These are phyloP conservation scores for Corylus americana DNA, from an alignment of 306 rosid species.

Conservation along the genomic window DNA sequence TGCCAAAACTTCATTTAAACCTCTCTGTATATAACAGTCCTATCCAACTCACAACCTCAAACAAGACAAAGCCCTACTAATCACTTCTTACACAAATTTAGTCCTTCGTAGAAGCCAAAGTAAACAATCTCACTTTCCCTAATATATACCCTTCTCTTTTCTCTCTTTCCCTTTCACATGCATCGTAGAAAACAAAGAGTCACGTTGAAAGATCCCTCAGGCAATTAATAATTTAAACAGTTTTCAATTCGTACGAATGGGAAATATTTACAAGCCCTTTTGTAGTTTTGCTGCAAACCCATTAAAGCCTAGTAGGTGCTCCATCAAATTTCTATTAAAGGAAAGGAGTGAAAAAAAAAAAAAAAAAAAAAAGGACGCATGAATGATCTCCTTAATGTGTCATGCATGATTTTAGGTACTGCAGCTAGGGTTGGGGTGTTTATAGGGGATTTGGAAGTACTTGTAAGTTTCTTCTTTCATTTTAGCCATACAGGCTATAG, in stretches of 20 bases:
- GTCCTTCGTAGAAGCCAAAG: constrained; percentile 40
- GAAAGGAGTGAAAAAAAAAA: constrained; percentile 15
- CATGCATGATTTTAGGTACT: constrained; percentile 34
- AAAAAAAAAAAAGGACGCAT: neutral
- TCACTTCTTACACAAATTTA: constrained; percentile 43
- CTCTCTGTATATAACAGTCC: constrained; percentile 47
- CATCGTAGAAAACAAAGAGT: constrained; percentile 42
- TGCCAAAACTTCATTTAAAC: constrained; percentile 46
- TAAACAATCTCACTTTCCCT: constrained; percentile 39
- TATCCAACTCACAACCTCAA: constrained; percentile 57
- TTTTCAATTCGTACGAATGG: constrained; percentile 34
- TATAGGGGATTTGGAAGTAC: constrained; percentile 30
- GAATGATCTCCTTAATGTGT: constrained; percentile 38
- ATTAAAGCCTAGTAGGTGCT: constrained; percentile 39
- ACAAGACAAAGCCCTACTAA: constrained; percentile 62
- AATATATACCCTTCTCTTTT: constrained; percentile 11
- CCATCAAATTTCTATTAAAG: constrained; percentile 37
- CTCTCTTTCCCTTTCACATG: constrained; percentile 46
- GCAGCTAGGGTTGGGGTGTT: constrained; percentile 51
- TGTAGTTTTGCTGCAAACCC: constrained; percentile 33
- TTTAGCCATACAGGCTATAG: neutral
- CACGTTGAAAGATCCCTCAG: constrained; percentile 26
- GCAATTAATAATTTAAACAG: constrained; percentile 32
- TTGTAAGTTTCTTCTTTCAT: constrained; percentile 18
- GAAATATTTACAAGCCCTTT: constrained; percentile 39